Evolutionary conservation across 176 grass and related monocot genomes (phyloP), one percentile per base, ranked within the genome.

Genomic region (Eragrostis nindensis): DNA sequence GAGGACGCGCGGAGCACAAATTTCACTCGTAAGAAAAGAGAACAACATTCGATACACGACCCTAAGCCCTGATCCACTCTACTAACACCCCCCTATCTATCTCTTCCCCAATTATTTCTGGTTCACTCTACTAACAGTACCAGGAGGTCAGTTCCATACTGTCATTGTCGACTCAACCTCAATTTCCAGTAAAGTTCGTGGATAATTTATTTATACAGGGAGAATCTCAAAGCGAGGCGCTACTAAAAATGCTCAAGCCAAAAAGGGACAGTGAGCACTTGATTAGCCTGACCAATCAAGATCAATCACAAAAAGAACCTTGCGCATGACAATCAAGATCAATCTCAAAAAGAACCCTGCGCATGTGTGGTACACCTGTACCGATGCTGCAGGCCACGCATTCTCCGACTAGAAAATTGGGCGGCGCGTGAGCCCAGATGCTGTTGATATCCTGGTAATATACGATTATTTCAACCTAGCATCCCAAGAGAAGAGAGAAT

Each of bases 381-480:
- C 63, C 40, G 19, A 13, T n/a, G 32, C 62, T 75, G 81, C 82
- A 43, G n/a, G 71, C 82, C 62, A 46, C 4, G 27, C 63, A 68
- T 38, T 54, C 68, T 60, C 62, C 82, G 7, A 41, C 2, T 77
- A 70, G 18, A 70, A 77, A 70, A 70, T 77, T 59, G 19, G 71
- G 76, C 45, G 13, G 81, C 62, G 36, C 63, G 25, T 45, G 53
- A 47, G 72, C 24, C 62, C 32, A 45, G 65, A 59, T 39, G 29
- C 5, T 18, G 52, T 6, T 8, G 73, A 61, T n/a, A n/a, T 70
- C 53, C 40, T 84, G 73, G 32, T 36, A 36, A 2, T 36, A n/a
- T n/a, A n/a, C 30, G 14, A 41, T 36, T 59, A 53, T 83, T 66
- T 22, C 71, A 56, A 44, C 10, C 9, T 19, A 25, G 45, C 21